Evolutionary conservation across 495 filamentous ascomycete genomes (phyloP).

Genomic region (Bathelium albidoporum): DNA sequence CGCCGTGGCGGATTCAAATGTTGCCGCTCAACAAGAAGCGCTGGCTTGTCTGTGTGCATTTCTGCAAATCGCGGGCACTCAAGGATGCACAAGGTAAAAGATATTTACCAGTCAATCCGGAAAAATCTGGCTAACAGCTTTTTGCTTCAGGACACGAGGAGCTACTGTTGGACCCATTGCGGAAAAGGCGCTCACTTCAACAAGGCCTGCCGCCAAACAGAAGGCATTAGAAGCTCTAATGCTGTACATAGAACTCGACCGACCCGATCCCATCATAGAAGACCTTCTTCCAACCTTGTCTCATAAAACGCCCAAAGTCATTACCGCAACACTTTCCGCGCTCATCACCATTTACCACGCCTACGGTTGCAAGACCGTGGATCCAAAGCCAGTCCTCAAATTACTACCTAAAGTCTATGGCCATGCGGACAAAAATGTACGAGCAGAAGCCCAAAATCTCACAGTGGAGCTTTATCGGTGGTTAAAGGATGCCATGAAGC

Average conservation of each 20-base stretch:
- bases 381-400: conserved; percentile 93
- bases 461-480: conserved; percentile 94
- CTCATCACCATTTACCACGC: conserved; percentile 78
- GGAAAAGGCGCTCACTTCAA: conserved; percentile 80
- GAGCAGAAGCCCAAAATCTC: conserved; percentile 84
- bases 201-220: conserved; percentile 76
- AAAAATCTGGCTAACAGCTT: not conserved
- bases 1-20: conserved; percentile 89
- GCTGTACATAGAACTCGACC: conserved; percentile 83
- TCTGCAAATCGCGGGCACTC: conserved; percentile 71
- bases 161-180: conserved; percentile 65
- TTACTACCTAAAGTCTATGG: conserved; percentile 81
- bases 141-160: conserved; percentile 51
- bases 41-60: conserved; percentile 79
- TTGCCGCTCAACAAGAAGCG: conserved; percentile 92
- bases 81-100: conserved; percentile 59
- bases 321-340: conserved; percentile 72
- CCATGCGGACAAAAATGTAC: conserved; percentile 97
- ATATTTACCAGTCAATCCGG: not conserved
- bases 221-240: conserved; percentile 79
- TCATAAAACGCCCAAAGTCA: conserved; percentile 89
- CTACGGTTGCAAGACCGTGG: conserved; percentile 90
- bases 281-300: conserved; percentile 76
- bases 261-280: conserved; percentile 75
- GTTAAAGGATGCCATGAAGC: conserved; percentile 96